Conservation (phyloP, 2,329 filamentous ascomycete genomes). For the Aspergillus udagawae region DNA sequence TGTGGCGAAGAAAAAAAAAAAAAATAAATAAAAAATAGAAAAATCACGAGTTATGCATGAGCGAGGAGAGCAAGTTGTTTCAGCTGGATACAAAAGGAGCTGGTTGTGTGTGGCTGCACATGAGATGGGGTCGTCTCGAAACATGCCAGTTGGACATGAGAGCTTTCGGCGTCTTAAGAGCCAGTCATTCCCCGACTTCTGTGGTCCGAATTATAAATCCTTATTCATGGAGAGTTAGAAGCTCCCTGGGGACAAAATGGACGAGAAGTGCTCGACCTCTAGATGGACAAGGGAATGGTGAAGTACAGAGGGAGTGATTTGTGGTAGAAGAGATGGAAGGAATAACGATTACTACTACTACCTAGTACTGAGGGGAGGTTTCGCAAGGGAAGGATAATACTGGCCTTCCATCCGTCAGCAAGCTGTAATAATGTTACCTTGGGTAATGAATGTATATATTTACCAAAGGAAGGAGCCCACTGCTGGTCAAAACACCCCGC, state of each 20-base stretch:
- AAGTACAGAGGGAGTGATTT: background rate
- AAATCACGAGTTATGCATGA: background rate
- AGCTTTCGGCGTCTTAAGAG: background rate
- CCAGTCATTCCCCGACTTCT: background rate
- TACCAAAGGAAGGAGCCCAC: background rate
- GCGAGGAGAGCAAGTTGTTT: background rate
- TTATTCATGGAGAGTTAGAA: background rate
- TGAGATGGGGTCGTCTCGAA: conserved; percentile 18
- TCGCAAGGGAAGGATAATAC: background rate
- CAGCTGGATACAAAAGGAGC: background rate
- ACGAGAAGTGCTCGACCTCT: background rate
- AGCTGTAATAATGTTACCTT: background rate
- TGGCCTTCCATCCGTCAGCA: too few species aligned
- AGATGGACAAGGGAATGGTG: background rate
- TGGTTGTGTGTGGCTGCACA: conserved; percentile 5
- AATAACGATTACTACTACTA: background rate
- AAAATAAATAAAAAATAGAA: background rate
- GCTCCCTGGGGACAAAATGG: background rate
- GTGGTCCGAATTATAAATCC: too few species aligned
- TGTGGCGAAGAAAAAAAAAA: background rate
- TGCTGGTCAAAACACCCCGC: too few species aligned
- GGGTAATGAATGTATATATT: background rate
- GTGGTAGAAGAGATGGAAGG: background rate
- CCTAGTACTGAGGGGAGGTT: too few species aligned
- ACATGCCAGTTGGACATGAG: background rate